A percentile compares a stretch with the other conserved stretches of the same genome.
phyloP scores from a whole-genome alignment of 2,329 filamentous ascomycete genomes.

The Fusarium nisikadoi region DNA sequence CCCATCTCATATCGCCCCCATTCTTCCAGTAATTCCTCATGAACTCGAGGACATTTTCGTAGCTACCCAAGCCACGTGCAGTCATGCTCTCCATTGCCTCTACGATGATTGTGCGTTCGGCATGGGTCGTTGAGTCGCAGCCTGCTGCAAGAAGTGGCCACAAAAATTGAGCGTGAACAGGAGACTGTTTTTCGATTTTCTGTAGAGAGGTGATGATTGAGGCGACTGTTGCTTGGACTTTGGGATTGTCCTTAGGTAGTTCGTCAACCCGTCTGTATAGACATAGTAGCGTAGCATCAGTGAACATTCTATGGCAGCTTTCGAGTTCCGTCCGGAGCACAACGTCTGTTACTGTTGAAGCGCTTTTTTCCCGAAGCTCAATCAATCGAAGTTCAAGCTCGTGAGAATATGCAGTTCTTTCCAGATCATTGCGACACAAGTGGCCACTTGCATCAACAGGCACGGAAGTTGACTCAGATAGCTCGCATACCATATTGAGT shows the following conservation, averaged over 20 bases:
- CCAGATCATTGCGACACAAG: accelerated
- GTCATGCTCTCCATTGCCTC: conserved; percentile 9
- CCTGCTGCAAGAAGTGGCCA: conserved; percentile 16
- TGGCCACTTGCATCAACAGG: not conserved
- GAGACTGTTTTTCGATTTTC: not conserved
- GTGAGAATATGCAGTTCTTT: too few species aligned
- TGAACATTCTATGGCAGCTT: not conserved
- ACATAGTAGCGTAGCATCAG: conserved; percentile 5
- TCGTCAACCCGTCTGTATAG: not conserved
- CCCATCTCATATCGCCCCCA: conserved; percentile 2
- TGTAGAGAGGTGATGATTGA: not conserved
- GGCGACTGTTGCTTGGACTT: not conserved
- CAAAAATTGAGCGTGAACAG: not conserved
- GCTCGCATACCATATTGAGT: not conserved
- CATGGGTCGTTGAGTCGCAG: conserved; percentile 1
- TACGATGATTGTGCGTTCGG: not conserved
- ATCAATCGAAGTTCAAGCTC: not conserved
- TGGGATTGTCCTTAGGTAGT: not conserved
- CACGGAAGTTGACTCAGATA: not conserved
- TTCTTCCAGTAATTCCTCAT: conserved; percentile 18
- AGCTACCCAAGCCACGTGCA: conserved; percentile 1
- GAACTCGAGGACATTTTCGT: not conserved
- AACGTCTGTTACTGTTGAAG: not conserved
- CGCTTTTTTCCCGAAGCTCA: not conserved
- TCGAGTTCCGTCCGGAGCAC: not conserved